Base-by-base conservation (phyloP, 177 flowering plant species). In the Vitis hybrid region DNA sequence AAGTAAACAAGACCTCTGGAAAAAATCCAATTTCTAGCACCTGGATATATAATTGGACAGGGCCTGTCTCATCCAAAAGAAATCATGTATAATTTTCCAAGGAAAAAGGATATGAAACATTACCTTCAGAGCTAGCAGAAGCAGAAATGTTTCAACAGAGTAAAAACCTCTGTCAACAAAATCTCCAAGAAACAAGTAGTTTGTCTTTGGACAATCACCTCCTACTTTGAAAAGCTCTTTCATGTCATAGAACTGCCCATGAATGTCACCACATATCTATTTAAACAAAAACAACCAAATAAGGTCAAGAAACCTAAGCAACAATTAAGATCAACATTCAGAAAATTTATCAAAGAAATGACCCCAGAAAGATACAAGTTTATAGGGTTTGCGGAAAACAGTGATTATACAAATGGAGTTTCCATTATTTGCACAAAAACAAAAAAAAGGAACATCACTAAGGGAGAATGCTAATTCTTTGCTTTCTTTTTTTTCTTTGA, bases 201-300 rank as follows among this genome's bases (percentile, higher is more conserved):
- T 95, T 4, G 99, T 95, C 87, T 93, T 87, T 26, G 99, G 99
- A 76, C 99, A 95, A 85, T 95, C 97, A 70, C 97, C 98, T 62
- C 98, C 99, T 3, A 93, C 99, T 89, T 85, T 93, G 79, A 95
- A 95, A 65, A 95, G 92, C 91, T 95, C 99, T 79, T 91, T 93
- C 98, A 93, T 84, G 82, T 95, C 99, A 82, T 95, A 93, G 62
- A 95, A 95, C 75, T 95, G 98, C 58, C 99, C 99, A 72, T 95
- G 99, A 68, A 95, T 95, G 76, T 95, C 99, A 19, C 99, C 99
- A 70, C 99, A 95, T 78, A 95, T 91, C 99, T 95, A 71, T 18
- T 18, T 21, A 66, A 39, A 63, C 11, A 69, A 10, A 30, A 52
- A 52, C 49, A 23, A 62, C 4, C 4, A 60, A 12, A 54, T 13